Percentiles rank a stretch among this genome's conserved stretches.
Conservation (phyloP, 306 rosid genomes). For the Acacia confusa region DNA sequence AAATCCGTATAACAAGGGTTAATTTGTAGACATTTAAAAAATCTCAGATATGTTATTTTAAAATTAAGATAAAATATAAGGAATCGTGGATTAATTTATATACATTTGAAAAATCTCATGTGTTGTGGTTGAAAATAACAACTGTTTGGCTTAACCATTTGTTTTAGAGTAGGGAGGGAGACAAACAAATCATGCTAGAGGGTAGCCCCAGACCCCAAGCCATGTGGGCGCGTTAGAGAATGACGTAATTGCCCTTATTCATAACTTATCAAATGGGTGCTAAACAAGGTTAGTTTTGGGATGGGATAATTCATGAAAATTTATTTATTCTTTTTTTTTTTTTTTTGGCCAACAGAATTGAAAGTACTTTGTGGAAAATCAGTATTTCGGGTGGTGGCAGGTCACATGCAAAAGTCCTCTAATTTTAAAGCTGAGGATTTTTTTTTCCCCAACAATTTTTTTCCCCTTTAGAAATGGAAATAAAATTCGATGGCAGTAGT, state of each 20-base stretch:
- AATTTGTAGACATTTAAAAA: no score
- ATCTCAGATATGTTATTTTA: no score
- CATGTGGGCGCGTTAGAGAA: slow-evolving; percentile 31
- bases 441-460: background rate
- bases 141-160: background rate
- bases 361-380: slow-evolving; percentile 17
- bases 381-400: slow-evolving; percentile 32
- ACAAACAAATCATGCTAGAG: background rate
- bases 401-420: slow-evolving; percentile 22
- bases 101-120: background rate
- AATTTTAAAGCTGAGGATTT: background rate
- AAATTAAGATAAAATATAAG: no score
- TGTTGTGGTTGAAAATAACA: background rate
- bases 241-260: background rate
- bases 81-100: no score
- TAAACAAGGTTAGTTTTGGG: slow-evolving; percentile 23
- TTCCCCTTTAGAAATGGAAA: background rate
- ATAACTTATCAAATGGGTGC: background rate
- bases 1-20: no score
- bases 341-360: background rate
- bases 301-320: background rate
- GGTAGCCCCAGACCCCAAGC: slow-evolving; percentile 48
- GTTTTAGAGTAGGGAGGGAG: background rate
- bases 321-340: no score
- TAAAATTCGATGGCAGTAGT: background rate